Evolutionary conservation across 805 yeast genomes (phyloP).

Genomic region (Suhomyces emberorum): DNA sequence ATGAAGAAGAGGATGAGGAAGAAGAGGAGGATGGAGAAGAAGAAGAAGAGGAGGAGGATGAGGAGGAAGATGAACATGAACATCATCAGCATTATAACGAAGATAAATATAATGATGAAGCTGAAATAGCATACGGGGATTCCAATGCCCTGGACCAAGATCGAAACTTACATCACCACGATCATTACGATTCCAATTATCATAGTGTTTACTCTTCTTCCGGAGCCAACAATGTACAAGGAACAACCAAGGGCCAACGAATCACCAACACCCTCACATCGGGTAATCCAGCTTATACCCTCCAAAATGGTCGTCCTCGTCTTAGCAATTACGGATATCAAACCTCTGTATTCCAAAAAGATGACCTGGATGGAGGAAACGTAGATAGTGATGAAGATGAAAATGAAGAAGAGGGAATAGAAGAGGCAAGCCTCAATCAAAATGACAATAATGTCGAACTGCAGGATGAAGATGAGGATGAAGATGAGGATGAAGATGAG

Average conservation of each 20-base stretch:
- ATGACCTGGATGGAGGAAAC: neutral
- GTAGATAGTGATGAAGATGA: constrained; percentile 2
- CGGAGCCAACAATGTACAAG: too few relatives aligned
- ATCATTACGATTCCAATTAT: too few relatives aligned
- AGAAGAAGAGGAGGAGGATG: neutral
- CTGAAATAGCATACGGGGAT: neutral
- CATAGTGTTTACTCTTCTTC: too few relatives aligned
- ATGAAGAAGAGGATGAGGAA: neutral
- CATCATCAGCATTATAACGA: neutral
- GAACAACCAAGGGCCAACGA: neutral
- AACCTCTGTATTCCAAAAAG: too few relatives aligned
- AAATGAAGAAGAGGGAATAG: constrained; percentile 1
- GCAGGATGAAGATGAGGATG: constrained; percentile 2
- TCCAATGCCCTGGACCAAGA: too few relatives aligned
- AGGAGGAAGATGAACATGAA: neutral
- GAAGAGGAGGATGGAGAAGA: neutral
- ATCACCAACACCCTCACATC: neutral
- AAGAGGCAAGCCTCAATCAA: neutral
- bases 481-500: neutral
- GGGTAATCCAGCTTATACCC: neutral
- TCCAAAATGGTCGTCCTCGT: neutral
- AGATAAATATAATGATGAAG: neutral
- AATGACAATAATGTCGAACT: constrained; percentile 5
- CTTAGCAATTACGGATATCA: neutral
- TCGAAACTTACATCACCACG: too few relatives aligned